A percentile compares a stretch with the other conserved stretches of the same genome.
phyloP scores from a whole-genome alignment of 73 alveolate genomes.

The Diophrys sp. region DNA sequence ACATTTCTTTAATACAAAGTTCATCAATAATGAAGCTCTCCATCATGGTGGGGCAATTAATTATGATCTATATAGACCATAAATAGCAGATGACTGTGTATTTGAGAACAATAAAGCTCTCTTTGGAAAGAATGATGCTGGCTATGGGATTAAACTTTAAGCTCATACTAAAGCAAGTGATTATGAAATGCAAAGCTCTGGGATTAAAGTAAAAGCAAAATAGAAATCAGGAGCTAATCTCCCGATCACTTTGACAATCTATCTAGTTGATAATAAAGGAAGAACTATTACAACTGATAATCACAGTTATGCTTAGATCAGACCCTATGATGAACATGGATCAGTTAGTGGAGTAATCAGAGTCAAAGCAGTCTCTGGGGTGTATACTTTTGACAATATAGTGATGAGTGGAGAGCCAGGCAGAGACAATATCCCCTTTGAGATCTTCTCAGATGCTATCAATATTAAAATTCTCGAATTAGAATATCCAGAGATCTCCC shows the following conservation, averaged over 20 bases:
- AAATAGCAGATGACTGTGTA: background rate
- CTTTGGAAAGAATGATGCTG: conserved; percentile 3
- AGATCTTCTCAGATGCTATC: background rate
- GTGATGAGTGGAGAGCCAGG: background rate
- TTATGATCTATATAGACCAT: conserved; percentile 4
- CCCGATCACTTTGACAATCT: background rate
- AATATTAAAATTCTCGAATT: background rate
- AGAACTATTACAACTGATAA: background rate
- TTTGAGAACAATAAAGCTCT: background rate
- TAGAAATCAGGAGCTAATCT: background rate
- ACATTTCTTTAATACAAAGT: background rate
- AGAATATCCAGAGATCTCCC: background rate
- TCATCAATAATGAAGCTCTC: background rate
- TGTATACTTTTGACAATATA: background rate
- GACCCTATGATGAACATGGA: background rate
- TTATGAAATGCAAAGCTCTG: background rate
- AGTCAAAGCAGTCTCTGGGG: background rate
- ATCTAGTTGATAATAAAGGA: background rate
- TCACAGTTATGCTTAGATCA: background rate
- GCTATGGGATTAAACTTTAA: background rate
- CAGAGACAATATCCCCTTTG: background rate
- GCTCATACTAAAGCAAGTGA: background rate
- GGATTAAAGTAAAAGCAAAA: background rate
- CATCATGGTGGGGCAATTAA: conserved; percentile 1
- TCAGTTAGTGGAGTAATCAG: background rate